Conservation (phyloP, 768 basidiomycete species). For the Gymnopilus dilepis region DNA sequence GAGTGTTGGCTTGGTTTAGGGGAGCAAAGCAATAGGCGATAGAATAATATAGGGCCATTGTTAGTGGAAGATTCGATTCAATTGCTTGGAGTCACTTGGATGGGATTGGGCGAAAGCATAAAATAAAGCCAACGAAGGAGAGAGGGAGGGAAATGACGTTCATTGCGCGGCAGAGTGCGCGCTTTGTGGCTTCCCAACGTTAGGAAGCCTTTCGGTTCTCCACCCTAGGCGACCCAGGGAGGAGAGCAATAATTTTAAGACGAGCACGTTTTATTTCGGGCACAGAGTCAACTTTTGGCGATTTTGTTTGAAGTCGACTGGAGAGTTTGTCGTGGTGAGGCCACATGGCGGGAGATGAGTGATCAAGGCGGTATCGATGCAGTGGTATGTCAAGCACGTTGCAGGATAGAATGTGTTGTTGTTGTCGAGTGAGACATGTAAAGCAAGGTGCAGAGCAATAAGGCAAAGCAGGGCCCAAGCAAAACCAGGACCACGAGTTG, state of each 20-base stretch:
- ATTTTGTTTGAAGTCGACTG: not conserved
- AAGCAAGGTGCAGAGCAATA: not conserved
- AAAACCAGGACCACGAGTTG: not conserved
- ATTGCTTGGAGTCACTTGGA: not conserved
- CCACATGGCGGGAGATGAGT: not conserved
- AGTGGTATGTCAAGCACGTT: constrained; percentile 8
- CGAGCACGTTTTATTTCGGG: not conserved
- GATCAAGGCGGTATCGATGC: not conserved
- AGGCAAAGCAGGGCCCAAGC: not conserved
- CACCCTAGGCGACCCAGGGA: too few relatives aligned
- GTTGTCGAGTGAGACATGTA: constrained; percentile 7
- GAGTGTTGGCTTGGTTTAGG: not conserved
- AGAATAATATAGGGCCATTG: not conserved
- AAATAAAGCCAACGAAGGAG: not conserved
- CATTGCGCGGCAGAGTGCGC: not conserved
- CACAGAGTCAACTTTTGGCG: not conserved
- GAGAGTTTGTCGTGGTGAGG: too few relatives aligned
- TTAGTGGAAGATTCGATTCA: not conserved
- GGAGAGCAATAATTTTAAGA: constrained; percentile 4
- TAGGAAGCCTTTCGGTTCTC: not conserved
- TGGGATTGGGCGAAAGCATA: not conserved
- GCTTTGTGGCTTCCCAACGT: not conserved
- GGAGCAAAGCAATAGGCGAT: not conserved
- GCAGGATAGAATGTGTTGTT: not conserved
- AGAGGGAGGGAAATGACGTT: not conserved